phyloP scores from a whole-genome alignment of 352 stramenopile genomes.

The Phytophthora pini region DNA sequence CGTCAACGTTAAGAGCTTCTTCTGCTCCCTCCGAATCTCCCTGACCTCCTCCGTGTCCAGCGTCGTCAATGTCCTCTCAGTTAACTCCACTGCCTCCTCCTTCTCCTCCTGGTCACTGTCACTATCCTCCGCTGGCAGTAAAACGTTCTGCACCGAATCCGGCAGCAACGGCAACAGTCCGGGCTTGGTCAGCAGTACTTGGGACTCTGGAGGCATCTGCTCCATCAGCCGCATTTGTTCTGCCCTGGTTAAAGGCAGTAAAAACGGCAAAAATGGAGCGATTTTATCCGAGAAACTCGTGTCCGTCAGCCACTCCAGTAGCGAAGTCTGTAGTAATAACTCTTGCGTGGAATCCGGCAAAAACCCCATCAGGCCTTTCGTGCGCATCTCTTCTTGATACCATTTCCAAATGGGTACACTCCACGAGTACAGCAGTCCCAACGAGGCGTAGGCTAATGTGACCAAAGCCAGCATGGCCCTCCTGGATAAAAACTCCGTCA shows the following conservation, averaged over 20 bases:
- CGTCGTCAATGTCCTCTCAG: constrained; percentile 1
- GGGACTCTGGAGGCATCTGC: constrained; percentile 68
- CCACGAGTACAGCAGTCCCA: constrained; percentile 82
- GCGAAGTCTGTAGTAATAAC: constrained; percentile 72
- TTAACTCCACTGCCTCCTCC: constrained; percentile 3
- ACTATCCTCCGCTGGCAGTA: constrained; percentile 46
- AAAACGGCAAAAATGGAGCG: constrained; percentile 74
- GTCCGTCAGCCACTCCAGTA: constrained; percentile 87
- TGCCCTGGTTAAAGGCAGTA: constrained; percentile 66
- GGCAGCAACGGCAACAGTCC: constrained; percentile 75
- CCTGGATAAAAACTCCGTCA: constrained; percentile 80
- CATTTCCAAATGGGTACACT: constrained; percentile 79
- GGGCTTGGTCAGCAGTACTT: constrained; percentile 76
- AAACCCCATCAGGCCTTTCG: constrained; percentile 66
- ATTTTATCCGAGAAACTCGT: constrained; percentile 76
- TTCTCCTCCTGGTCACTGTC: constrained; percentile 20
- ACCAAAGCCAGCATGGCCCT: constrained; percentile 77
- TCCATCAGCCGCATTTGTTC: constrained; percentile 80
- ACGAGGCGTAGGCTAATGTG: constrained; percentile 64
- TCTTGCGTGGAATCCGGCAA: constrained; percentile 64
- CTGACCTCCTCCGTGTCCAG: constrained; percentile 9
- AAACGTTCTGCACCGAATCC: constrained; percentile 54
- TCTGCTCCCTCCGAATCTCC: constrained; percentile 11
- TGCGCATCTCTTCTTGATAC: constrained; percentile 67
- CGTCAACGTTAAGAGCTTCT: constrained; percentile 28